Evolutionary conservation across 208 protist genomes (phyloP).

Genomic region (Leishmania guyanensis): DNA sequence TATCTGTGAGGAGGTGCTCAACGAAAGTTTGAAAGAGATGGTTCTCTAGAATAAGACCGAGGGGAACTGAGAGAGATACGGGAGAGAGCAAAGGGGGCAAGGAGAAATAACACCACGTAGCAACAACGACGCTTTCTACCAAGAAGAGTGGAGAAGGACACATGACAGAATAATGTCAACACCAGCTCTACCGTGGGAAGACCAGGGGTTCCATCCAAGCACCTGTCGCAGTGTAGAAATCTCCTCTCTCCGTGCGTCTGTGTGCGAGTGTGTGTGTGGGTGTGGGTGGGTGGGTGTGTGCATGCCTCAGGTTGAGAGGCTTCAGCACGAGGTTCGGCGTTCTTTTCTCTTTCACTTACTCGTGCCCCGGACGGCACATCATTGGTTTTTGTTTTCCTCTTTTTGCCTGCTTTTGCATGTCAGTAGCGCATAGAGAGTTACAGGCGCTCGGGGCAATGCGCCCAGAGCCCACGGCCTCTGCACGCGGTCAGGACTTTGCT

Average conservation of each 20-base stretch:
- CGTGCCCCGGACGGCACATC: not conserved
- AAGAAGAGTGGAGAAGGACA: not conserved
- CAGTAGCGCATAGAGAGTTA: not conserved
- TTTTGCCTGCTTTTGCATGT: not conserved
- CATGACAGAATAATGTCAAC: not conserved
- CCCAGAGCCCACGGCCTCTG: not conserved
- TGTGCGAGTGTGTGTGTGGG: not conserved
- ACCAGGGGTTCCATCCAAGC: not conserved
- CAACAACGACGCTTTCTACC: not conserved
- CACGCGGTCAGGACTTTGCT: constrained; percentile 3
- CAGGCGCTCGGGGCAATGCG: not conserved
- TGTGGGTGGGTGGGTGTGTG: not conserved
- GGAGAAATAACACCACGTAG: not conserved
- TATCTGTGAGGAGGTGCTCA: not conserved
- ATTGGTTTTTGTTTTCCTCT: not conserved
- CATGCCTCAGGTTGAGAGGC: not conserved
- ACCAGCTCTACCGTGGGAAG: not conserved
- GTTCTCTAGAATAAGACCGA: not conserved
- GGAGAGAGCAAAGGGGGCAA: not conserved
- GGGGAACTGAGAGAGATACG: too few relatives aligned
- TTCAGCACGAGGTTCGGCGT: not conserved
- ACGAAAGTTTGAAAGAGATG: not conserved
- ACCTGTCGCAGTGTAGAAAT: not conserved
- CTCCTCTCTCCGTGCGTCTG: not conserved
- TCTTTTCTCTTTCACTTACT: not conserved